Conservation (phyloP, 768 basidiomycete genomes). For the Boletus reticuloceps region DNA sequence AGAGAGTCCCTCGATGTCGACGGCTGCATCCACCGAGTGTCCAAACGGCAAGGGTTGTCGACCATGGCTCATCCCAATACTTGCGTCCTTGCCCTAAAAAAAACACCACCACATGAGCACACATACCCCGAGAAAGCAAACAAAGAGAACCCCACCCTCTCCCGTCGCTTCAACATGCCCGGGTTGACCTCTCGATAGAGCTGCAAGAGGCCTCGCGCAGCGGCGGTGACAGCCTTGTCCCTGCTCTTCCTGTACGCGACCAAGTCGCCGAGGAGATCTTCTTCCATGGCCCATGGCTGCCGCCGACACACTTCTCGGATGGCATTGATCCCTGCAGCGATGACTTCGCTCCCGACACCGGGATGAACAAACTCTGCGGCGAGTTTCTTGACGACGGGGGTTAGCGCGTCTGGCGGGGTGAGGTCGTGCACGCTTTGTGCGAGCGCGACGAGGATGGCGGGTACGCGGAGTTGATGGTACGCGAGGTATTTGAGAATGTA, state of each 20-base stretch:
- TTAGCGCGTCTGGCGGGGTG: constrained; percentile 89
- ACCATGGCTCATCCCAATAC: constrained; percentile 67
- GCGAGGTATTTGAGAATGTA: constrained; percentile 94
- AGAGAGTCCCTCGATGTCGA: constrained; percentile 87
- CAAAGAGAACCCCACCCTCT: constrained; percentile 54
- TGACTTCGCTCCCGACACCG: constrained; percentile 92
- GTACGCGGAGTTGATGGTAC: constrained; percentile 88
- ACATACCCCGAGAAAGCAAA: neutral
- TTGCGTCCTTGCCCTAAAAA: constrained; percentile 90
- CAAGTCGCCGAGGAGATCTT: constrained; percentile 87
- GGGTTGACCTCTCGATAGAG: constrained; percentile 97
- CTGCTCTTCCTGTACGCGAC: constrained; percentile 94
- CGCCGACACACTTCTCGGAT: constrained; percentile 92
- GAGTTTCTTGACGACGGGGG: constrained; percentile 86
- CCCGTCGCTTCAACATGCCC: constrained; percentile 82
- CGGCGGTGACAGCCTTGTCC: constrained; percentile 91
- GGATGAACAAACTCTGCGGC: constrained; percentile 97
- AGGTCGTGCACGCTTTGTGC: constrained; percentile 95
- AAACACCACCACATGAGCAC: constrained; percentile 1
- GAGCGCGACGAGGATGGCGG: constrained; percentile 88
- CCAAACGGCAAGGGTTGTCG: constrained; percentile 78
- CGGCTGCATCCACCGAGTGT: constrained; percentile 66
- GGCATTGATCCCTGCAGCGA: constrained; percentile 94
- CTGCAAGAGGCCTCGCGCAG: constrained; percentile 81
- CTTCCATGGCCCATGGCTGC: constrained; percentile 97